Conservation (phyloP, 2,329 filamentous ascomycete species). For the Sclerotinia borealis region DNA sequence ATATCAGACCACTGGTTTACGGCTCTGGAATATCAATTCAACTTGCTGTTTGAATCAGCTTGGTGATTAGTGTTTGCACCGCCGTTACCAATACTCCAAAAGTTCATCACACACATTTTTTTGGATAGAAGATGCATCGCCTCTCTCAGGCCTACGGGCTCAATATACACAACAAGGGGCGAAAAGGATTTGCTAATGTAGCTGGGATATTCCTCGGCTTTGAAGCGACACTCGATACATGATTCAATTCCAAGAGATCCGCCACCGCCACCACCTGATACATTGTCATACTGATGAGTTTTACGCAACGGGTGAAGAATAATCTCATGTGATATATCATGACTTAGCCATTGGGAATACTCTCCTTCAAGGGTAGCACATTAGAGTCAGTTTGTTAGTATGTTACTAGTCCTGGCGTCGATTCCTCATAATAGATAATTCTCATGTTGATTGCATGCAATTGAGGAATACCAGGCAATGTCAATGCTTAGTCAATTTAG, state of each 20-base stretch:
- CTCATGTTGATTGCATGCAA: not conserved
- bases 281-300: too few species aligned
- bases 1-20: not conserved
- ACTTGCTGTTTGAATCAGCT: not conserved
- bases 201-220: too few species aligned
- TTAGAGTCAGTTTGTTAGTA: too few species aligned
- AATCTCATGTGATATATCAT: not conserved
- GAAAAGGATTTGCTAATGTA: not conserved
- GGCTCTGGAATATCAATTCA: not conserved
- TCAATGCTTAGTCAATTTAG: not conserved
- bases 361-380: not conserved
- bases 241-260: not conserved
- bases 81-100: not conserved
- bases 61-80: not conserved
- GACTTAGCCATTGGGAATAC: not conserved
- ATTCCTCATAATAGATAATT: not conserved
- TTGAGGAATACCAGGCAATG: not conserved
- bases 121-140: not conserved
- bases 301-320: too few species aligned
- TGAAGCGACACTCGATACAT: not conserved
- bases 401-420: not conserved
- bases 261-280: too few species aligned
- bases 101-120: not conserved
- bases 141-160: not conserved
- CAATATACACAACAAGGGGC: not conserved